phyloP scores from a whole-genome alignment of 1,139 yeast genomes.

The Sugiyamaella grinbergsii region DNA sequence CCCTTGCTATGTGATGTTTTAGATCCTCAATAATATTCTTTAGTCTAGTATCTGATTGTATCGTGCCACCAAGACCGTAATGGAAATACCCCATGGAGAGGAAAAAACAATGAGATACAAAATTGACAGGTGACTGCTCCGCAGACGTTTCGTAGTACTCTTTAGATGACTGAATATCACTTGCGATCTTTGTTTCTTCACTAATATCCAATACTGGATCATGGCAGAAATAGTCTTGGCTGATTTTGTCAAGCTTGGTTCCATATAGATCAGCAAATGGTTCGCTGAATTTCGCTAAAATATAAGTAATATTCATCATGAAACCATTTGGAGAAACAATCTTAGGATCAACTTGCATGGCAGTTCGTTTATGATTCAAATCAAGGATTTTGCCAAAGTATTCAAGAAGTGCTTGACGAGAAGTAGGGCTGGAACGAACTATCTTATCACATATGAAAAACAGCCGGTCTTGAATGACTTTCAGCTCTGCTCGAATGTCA shows the following conservation, averaged over 20 bases:
- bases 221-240: conserved; percentile 59
- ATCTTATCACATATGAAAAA: conserved; percentile 72
- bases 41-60: conserved; percentile 58
- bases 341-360: conserved; percentile 74
- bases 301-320: conserved; percentile 71
- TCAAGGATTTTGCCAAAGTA: conserved; percentile 76
- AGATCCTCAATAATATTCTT: conserved; percentile 55
- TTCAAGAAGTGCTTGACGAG: conserved; percentile 62
- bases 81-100: conserved; percentile 77
- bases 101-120: conserved; percentile 86
- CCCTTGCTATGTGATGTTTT: conserved; percentile 53
- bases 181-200: conserved; percentile 82
- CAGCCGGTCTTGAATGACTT: conserved; percentile 44
- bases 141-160: conserved; percentile 49
- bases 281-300: conserved; percentile 70
- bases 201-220: conserved; percentile 57
- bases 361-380: conserved; percentile 81
- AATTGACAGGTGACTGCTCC: conserved; percentile 55
- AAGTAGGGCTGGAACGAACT: conserved; percentile 68
- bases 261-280: conserved; percentile 73
- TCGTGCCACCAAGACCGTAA: conserved; percentile 85
- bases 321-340: conserved; percentile 77
- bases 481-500: conserved; percentile 37
- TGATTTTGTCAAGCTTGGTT: conserved; percentile 73
- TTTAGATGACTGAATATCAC: conserved; percentile 70